Evolutionary conservation across 2,329 filamentous ascomycete genomes (phyloP), one percentile per base, ranked within the genome.

Genomic region (Graphiopsis chlorocephala): DNA sequence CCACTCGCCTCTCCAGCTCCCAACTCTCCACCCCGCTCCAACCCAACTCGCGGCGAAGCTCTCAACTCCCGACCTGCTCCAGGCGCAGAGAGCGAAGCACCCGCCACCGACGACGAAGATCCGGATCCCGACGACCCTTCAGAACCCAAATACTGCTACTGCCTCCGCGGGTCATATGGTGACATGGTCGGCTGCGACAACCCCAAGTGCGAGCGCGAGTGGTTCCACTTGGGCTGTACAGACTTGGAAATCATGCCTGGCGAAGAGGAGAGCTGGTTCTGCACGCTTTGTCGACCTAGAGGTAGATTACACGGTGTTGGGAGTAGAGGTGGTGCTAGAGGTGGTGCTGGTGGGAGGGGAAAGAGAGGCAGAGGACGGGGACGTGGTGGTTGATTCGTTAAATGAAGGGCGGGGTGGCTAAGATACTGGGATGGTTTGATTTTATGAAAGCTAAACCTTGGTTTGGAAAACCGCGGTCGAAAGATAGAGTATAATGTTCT

Each of bases 141-240:
- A 72, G 85, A 86, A 67, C 85, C 85, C 66, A 83, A 85, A 47
- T 89, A 89, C 72, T 89, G 87, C 76, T 87, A 86, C 68, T 89
- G 87, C 72, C 85, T 86, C 58, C 84, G 85, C 67, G 86, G 88
- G 42, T 86, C 83, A 68, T 88, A 88, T 72, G 87, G 87, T 20
- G 85, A 88, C 71, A 89, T 89, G 87, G 84, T 89, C 47, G 87
- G 85, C 14, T 89, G 87, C 71, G 87, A 89, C 74, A 88, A 89
- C 72, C 85, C 87, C 42, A 79, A 82, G 64, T 89, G 87, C 76
- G 82, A 84, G 14, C 83, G 85, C 67, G 86, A 89, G 73, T 89
- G 87, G 87, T 89, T 89, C 75, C 87, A 89, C 79, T 82, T 88
- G 74, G 84, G 82, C 47, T 89, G 87, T 70, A 85, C 88, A 60